Base-by-base conservation (phyloP, 2,329 filamentous ascomycete species). In the Exophiala mesophila region DNA sequence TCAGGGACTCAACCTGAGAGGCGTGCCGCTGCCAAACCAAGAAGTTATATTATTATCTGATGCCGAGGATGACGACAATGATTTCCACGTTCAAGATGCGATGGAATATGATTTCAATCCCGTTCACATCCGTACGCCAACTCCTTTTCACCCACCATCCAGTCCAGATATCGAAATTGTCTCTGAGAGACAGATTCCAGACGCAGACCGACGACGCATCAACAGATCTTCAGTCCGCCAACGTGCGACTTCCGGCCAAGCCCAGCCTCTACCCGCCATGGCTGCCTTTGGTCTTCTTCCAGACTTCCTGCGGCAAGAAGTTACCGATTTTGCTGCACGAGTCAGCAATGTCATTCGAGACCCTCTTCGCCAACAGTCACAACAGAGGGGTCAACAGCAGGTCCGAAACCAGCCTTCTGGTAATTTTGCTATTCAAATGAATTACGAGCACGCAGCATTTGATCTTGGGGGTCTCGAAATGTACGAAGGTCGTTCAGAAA, bases 141-240 rank as follows among this genome's bases (percentile, higher is more conserved):
- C 32, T 8, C 32, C 32, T 34, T 34, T 34, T 19, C 9, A 34
- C 15, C 52, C 56, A 52, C 47, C 50, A 31, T 36, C 59, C 52
- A 70, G 64, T 31, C 71, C 72, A 2, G 74, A 77, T 37, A 66
- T 78, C 5, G 63, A 76, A 44, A 73, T 77, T 52, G 48, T 72
- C 5, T 24, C 42, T 13, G 52, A 50, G 24, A 47, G 49, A 38
- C 49, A 42, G 16, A 35, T 40, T 18, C 42, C 40, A 2, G 42
- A 37, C n/a, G 37, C 29, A 17, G 30, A 36, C 36, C 42, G 40
- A 9, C 38, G 26, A 15, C 44, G 28, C 13, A 30, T 33, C 13
- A 29, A 34, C 15, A 29, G 29, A 28, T 4, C 30, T 10, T 21
- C 43, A 55, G 62, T 17, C 50, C 63, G 9, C 56, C 55, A 18